These are phyloP conservation scores for Penicillium bovifimosum DNA, from an alignment of 495 filamentous ascomycete genomes.

Conservation along the genomic window DNA sequence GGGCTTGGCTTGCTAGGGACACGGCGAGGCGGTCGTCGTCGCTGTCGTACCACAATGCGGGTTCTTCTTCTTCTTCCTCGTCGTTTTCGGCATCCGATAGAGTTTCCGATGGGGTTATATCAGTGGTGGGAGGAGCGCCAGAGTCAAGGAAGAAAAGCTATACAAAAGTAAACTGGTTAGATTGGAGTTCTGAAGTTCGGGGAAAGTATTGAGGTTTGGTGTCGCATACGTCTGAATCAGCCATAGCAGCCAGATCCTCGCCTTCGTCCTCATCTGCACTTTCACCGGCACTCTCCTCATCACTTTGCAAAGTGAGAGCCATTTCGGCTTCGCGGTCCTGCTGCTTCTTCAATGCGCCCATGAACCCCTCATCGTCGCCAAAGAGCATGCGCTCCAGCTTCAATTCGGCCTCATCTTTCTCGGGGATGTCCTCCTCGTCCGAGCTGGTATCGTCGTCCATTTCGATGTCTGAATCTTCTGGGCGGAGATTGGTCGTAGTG, in stretches of 20 bases:
- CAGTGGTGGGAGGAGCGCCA: conserved; percentile 44
- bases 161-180: conserved; percentile 4
- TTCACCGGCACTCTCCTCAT: conserved; percentile 31
- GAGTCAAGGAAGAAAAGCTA: conserved; percentile 69
- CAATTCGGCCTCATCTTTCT: conserved; percentile 74
- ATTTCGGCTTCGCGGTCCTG: conserved; percentile 29
- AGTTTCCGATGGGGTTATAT: conserved; percentile 33
- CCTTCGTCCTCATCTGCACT: conserved; percentile 25
- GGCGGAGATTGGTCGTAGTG: conserved; percentile 7
- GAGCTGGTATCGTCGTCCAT: conserved; percentile 28
- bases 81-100: conserved; percentile 35
- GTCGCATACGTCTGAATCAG: conserved; percentile 28
- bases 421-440: conserved; percentile 42
- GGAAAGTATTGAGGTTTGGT: background rate
- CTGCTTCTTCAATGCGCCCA: conserved; percentile 55
- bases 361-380: conserved; percentile 76
- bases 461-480: conserved; percentile 25
- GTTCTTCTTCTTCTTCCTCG: conserved; percentile 28
- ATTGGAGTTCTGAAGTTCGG: background rate
- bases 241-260: conserved; percentile 53
- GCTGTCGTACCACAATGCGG: conserved; percentile 85
- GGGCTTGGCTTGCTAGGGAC: conserved; percentile 66
- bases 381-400: conserved; percentile 84
- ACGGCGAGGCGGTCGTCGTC: conserved; percentile 85
- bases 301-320: conserved; percentile 30